Percentiles rank a stretch among this genome's conserved stretches.
phyloP scores from a whole-genome alignment of 441 rosid genomes.

The Gossypium aridum region DNA sequence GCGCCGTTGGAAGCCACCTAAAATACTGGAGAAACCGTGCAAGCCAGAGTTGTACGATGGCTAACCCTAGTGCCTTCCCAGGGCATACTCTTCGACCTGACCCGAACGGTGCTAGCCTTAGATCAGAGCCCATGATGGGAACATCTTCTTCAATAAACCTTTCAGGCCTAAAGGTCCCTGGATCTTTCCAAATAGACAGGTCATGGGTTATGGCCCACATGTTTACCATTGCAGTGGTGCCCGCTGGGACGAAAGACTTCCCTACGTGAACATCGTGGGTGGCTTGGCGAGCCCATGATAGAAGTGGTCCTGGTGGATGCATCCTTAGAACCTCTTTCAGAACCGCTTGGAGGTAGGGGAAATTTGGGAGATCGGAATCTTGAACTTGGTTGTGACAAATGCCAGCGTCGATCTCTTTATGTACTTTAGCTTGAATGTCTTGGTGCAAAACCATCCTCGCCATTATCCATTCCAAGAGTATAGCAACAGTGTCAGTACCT shows the following conservation, averaged over 20 bases:
- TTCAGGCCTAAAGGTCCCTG: slow-evolving; percentile 45
- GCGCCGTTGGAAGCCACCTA: slow-evolving; percentile 37
- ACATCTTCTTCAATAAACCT: slow-evolving; percentile 41
- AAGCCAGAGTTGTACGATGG: slow-evolving; percentile 56
- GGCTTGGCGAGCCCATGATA: slow-evolving; percentile 78
- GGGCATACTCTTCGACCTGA: slow-evolving; percentile 67
- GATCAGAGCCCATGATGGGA: slow-evolving; percentile 52
- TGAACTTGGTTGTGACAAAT: slow-evolving; percentile 25
- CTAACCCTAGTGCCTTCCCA: slow-evolving; percentile 51
- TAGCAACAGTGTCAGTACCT: slow-evolving; percentile 58
- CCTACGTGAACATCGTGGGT: slow-evolving; percentile 49
- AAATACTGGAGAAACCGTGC: slow-evolving; percentile 46
- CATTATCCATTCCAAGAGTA: slow-evolving; percentile 19
- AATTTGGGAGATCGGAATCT: slow-evolving; percentile 49
- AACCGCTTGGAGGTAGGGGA: slow-evolving; percentile 50
- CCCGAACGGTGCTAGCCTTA: slow-evolving; percentile 65
- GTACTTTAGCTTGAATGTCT: slow-evolving; percentile 43
- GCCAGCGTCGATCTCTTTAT: slow-evolving; percentile 33
- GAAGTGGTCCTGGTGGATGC: slow-evolving; percentile 71
- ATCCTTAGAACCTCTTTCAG: slow-evolving; percentile 54
- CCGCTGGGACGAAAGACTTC: slow-evolving; percentile 46
- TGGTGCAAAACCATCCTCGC: slow-evolving; percentile 56
- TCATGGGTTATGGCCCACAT: slow-evolving; percentile 84
- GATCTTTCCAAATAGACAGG: slow-evolving; percentile 48
- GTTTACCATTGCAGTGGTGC: slow-evolving; percentile 71